Conservation (phyloP, 805 yeast genomes). For the Pichia paraexigua region DNA sequence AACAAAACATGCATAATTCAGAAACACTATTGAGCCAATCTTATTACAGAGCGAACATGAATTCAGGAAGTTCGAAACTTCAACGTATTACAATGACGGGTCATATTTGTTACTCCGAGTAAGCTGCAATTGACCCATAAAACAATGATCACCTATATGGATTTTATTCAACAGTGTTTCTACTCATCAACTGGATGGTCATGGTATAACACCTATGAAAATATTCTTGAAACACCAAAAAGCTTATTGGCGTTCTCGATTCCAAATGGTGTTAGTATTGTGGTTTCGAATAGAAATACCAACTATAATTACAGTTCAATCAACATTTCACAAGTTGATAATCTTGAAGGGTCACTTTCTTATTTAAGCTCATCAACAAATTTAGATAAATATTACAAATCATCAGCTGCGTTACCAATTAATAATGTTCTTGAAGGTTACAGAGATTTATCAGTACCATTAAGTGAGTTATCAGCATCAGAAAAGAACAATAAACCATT, state of each 20-base stretch:
- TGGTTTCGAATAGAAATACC: conserved; percentile 63
- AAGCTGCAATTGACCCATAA: background rate
- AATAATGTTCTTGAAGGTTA: conserved; percentile 69
- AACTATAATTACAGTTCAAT: conserved; percentile 65
- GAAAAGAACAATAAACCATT: conserved; percentile 25
- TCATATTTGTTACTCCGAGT: background rate
- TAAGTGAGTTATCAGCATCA: background rate
- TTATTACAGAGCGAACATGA: background rate
- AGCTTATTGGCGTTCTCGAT: conserved; percentile 64
- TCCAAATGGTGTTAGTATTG: conserved; percentile 60
- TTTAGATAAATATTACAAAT: conserved; percentile 37
- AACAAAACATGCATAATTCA: background rate
- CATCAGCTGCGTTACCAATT: conserved; percentile 45
- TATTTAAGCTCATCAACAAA: conserved; percentile 67
- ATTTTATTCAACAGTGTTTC: conserved; percentile 69
- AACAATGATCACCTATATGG: conserved; percentile 83
- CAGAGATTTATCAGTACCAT: conserved; percentile 18
- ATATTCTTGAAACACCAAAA: conserved; percentile 62
- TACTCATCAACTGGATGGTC: conserved; percentile 69
- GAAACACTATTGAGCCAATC: background rate
- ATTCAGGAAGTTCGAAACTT: background rate
- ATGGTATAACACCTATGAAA: conserved; percentile 67
- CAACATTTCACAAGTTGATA: conserved; percentile 53
- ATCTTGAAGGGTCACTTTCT: conserved; percentile 74
- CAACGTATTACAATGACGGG: background rate